These are phyloP conservation scores for Jatropha podagrica DNA, from an alignment of 441 rosid genomes.

Conservation along the genomic window DNA sequence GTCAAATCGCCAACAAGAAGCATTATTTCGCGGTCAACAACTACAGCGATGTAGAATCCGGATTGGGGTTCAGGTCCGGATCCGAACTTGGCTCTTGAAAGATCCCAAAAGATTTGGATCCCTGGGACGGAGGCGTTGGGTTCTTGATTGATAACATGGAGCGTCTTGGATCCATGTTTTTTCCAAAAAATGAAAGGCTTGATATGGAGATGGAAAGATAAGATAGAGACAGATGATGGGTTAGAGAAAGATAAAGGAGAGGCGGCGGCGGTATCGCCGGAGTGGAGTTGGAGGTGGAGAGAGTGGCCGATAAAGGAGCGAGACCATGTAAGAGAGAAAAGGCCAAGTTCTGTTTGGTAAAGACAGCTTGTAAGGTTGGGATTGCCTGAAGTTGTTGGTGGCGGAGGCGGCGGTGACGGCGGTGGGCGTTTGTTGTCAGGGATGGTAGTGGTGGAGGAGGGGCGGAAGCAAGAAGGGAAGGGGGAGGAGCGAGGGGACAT, in stretches of 20 bases:
- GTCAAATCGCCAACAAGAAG: constrained; percentile 73
- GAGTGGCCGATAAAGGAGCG: constrained; percentile 71
- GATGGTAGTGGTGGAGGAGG: constrained; percentile 31
- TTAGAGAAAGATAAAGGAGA: constrained; percentile 51
- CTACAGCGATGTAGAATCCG: constrained; percentile 72
- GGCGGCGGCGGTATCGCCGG: constrained; percentile 35
- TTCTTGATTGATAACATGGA: constrained; percentile 20
- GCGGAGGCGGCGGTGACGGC: constrained; percentile 33
- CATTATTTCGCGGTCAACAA: constrained; percentile 57
- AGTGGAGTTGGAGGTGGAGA: constrained; percentile 71
- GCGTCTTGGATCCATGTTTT: constrained; percentile 60
- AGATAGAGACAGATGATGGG: constrained; percentile 45
- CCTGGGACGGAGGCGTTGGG: constrained; percentile 21
- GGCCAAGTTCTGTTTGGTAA: constrained; percentile 72
- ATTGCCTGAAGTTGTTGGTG: constrained; percentile 47
- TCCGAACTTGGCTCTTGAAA: constrained; percentile 69
- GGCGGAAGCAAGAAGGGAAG: constrained; percentile 64
- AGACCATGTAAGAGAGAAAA: constrained; percentile 87
- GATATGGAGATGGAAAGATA: constrained; percentile 63
- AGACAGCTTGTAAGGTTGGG: constrained; percentile 64
- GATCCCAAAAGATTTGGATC: constrained; percentile 74
- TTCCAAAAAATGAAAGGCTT: constrained; percentile 74
- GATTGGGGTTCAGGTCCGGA: constrained; percentile 77
- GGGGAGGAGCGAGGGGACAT: constrained; percentile 57
- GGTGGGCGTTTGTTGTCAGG: constrained; percentile 19